These are phyloP conservation scores for Dictyostelium firmibasis DNA, from an alignment of 78 protist genomes.

Conservation along the genomic window DNA sequence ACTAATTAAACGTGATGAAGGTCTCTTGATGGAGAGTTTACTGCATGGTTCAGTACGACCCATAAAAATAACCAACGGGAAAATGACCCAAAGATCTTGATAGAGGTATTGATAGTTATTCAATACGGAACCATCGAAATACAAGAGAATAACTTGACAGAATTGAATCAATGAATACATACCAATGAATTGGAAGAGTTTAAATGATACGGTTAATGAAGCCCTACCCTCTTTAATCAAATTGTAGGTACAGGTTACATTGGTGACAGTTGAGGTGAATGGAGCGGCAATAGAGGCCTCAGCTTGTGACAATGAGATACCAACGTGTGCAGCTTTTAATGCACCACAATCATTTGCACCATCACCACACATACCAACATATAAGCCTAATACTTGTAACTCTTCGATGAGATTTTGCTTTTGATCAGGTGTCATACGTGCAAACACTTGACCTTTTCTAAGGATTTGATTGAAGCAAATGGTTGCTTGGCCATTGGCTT, in stretches of 20 bases:
- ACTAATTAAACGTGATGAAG: constrained; percentile 74
- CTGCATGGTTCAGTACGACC: constrained; percentile 78
- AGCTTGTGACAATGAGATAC: constrained; percentile 89
- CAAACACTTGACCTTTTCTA: constrained; percentile 81
- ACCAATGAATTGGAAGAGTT: constrained; percentile 97
- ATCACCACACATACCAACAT: constrained; percentile 99
- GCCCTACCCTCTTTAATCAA: constrained; percentile 93
- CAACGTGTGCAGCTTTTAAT: constrained; percentile 98
- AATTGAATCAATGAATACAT: constrained; percentile 97
- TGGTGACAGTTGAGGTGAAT: constrained; percentile 55
- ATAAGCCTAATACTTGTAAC: constrained; percentile 65
- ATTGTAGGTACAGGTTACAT: constrained; percentile 45
- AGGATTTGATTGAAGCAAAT: constrained; percentile 48
- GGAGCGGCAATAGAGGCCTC: constrained; percentile 99
- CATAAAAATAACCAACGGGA: constrained; percentile 88
- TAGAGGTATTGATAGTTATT: constrained; percentile 83
- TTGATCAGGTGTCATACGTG: constrained; percentile 92
- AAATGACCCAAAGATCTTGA: constrained; percentile 84
- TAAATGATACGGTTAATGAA: constrained; percentile 95
- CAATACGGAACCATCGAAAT: constrained; percentile 77
- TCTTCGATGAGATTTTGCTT: constrained; percentile 78
- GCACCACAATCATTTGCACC: constrained; percentile 99
- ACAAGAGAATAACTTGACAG: constrained; percentile 81
- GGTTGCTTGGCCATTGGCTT: neutral
- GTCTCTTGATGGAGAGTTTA: constrained; percentile 49